These are phyloP conservation scores for Cicer cuneatum DNA, from an alignment of 306 rosid species.

Conservation along the genomic window DNA sequence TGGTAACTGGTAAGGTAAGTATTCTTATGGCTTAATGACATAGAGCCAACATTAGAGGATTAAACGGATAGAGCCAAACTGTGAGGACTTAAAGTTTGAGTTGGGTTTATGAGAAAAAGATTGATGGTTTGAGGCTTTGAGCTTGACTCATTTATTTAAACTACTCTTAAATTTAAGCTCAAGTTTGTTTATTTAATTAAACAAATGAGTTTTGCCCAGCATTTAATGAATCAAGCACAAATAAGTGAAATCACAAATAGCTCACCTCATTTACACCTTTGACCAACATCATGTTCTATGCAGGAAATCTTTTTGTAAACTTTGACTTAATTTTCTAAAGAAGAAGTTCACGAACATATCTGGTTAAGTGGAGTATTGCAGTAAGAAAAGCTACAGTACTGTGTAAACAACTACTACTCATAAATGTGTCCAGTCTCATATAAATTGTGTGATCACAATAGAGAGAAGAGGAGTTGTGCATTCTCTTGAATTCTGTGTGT, in stretches of 20 bases:
- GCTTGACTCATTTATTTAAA: no score
- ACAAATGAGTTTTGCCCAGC: no score
- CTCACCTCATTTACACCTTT: no score
- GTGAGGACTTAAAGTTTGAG: no score
- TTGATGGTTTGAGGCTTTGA: no score
- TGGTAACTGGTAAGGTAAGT: neutral
- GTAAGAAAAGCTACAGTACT: neutral
- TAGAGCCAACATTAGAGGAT: neutral
- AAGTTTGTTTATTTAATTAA: no score
- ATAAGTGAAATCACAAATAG: no score
- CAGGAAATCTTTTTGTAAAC: neutral
- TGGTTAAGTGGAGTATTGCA: neutral
- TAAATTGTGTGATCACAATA: neutral
- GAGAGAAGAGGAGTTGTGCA: neutral
- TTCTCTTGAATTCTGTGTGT: neutral
- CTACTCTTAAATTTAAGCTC: no score
- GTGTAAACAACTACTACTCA: conserved; percentile 1
- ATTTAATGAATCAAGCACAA: no score
- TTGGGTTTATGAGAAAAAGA: no score
- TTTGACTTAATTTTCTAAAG: conserved; percentile 11
- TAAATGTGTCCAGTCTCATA: neutral
- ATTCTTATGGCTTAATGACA: neutral
- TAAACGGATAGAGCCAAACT: no score
- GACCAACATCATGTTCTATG: neutral
- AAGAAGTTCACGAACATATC: neutral